These are phyloP conservation scores for Xylariales sp. DNA, from an alignment of 2,329 filamentous ascomycete species.

Conservation along the genomic window DNA sequence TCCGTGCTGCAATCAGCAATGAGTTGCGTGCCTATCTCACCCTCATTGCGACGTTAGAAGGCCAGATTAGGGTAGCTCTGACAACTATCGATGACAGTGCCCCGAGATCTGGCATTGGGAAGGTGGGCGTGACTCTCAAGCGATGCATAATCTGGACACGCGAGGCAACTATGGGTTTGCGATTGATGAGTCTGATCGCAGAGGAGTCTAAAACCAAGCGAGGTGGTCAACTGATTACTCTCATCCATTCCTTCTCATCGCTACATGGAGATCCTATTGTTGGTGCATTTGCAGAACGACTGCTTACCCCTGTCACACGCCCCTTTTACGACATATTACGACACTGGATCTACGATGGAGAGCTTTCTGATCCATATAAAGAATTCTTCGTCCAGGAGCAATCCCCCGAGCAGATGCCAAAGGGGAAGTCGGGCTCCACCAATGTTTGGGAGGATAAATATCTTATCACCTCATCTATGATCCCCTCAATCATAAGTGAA, in stretches of 20 bases:
- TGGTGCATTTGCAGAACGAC: conserved; percentile 83
- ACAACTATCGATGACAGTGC: conserved; percentile 65
- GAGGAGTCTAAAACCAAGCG: conserved; percentile 80
- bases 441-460: conserved; percentile 99
- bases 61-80: conserved; percentile 81
- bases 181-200: conserved; percentile 89
- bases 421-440: conserved; percentile 59
- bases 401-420: conserved; percentile 45
- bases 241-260: conserved; percentile 90
- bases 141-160: conserved; percentile 95
- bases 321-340: conserved; percentile 96
- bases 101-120: conserved; percentile 68
- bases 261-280: conserved; percentile 96
- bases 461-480: conserved; percentile 76
- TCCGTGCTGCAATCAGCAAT: conserved; percentile 77
- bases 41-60: conserved; percentile 86
- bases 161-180: conserved; percentile 91
- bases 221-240: conserved; percentile 86
- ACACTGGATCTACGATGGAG: conserved; percentile 97
- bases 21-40: conserved; percentile 88
- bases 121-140: conserved; percentile 88
- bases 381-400: conserved; percentile 96
- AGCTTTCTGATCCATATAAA: conserved; percentile 89
- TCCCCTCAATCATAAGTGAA: conserved; percentile 86
- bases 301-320: conserved; percentile 80